A percentile compares a stretch with the other conserved stretches of the same genome.
Evolutionary conservation across 129 eudicot genomes (phyloP).

Genomic region (Lonicera japonica): DNA sequence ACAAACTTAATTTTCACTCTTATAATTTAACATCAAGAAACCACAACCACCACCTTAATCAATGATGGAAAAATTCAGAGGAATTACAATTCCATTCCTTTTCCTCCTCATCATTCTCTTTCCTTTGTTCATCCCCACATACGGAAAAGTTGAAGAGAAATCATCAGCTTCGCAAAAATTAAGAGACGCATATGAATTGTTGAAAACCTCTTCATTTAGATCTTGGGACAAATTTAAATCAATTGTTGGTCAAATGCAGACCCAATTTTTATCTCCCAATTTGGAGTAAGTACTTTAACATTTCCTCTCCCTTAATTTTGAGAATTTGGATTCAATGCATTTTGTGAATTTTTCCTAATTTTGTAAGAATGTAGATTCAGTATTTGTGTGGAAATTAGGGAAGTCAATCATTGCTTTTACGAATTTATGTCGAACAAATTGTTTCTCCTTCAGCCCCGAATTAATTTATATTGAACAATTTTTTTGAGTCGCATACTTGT

Average conservation of each 20-base stretch:
- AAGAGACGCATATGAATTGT: too few relatives aligned
- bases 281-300: constrained; percentile 10
- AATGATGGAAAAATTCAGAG: background rate
- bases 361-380: background rate
- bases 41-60: too few relatives aligned
- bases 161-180: too few relatives aligned
- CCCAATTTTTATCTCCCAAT: constrained; percentile 5
- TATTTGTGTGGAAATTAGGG: background rate
- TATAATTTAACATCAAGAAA: too few relatives aligned
- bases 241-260: background rate
- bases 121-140: background rate
- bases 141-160: background rate
- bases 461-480: too few relatives aligned
- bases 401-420: background rate
- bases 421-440: too few relatives aligned
- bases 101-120: background rate
- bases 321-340: too few relatives aligned
- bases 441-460: too few relatives aligned
- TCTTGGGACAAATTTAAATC: constrained; percentile 11
- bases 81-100: background rate
- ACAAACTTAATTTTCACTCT: background rate
- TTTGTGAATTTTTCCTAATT: background rate
- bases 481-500: too few relatives aligned
- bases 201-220: too few relatives aligned
- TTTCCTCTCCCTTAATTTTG: background rate